A percentile compares a stretch with the other conserved stretches of the same genome.
phyloP scores from a whole-genome alignment of 495 filamentous ascomycete genomes.

The Wilcoxina mikolae region DNA sequence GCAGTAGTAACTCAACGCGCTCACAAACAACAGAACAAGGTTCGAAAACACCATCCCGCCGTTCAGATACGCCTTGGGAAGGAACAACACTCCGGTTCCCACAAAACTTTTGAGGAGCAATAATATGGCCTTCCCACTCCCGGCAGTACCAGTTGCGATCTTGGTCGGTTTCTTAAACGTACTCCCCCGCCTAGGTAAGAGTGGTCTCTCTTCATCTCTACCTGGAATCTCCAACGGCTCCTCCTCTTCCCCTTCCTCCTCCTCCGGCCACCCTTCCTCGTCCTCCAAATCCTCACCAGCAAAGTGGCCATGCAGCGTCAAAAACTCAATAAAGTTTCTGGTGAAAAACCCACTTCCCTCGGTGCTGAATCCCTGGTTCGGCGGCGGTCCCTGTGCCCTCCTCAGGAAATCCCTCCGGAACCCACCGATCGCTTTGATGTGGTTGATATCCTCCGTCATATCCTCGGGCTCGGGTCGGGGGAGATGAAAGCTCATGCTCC shows the following conservation, averaged over 20 bases:
- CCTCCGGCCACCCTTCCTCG: constrained; percentile 46
- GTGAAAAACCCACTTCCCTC: constrained; percentile 49
- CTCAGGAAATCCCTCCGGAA: constrained; percentile 81
- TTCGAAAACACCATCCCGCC: constrained; percentile 96
- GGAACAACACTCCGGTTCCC: constrained; percentile 90
- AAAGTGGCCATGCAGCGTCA: constrained; percentile 91
- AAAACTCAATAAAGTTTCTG: constrained; percentile 83
- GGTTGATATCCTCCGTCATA: constrained; percentile 64
- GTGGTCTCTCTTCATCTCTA: constrained; percentile 67
- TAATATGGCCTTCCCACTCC: constrained; percentile 43
- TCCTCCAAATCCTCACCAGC: constrained; percentile 81
- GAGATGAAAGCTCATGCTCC: constrained; percentile 71
- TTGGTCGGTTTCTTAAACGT: constrained; percentile 54
- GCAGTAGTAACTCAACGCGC: constrained; percentile 80
- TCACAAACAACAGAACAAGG: constrained; percentile 69
- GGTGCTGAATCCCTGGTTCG: constrained; percentile 15
- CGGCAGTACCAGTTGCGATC: constrained; percentile 25
- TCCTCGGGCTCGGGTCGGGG: constrained; percentile 60
- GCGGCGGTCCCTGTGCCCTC: constrained; percentile 32
- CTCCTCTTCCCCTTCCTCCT: constrained; percentile 59
- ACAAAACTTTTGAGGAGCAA: constrained; percentile 93
- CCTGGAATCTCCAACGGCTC: constrained; percentile 44
- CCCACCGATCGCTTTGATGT: constrained; percentile 81
- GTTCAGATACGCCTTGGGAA: constrained; percentile 67
- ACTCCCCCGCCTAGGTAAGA: constrained; percentile 42